Evolutionary conservation across 352 stramenopile species (phyloP).

Genomic region (Phytophthora pisi): DNA sequence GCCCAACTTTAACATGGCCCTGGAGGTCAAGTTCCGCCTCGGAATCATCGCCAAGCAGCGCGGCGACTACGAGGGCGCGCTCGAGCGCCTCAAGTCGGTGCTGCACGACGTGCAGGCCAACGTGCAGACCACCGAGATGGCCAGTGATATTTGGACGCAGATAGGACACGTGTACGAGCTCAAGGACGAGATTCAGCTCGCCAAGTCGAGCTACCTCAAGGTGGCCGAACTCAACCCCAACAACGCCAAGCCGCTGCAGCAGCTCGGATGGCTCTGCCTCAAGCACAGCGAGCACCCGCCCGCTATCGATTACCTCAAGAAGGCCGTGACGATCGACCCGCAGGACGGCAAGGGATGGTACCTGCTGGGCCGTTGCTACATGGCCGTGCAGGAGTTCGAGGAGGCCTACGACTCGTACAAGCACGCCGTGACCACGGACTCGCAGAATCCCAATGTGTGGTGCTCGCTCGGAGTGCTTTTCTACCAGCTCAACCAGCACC

Average conservation of each 20-base stretch:
- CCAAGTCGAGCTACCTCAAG: constrained; percentile 88
- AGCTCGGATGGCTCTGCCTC: constrained; percentile 84
- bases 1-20: constrained; percentile 88
- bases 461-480: constrained; percentile 92
- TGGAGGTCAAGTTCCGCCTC: constrained; percentile 87
- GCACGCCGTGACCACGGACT: constrained; percentile 86
- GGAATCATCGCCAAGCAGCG: constrained; percentile 88
- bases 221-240: constrained; percentile 84
- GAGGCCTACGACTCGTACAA: constrained; percentile 92
- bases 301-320: constrained; percentile 87
- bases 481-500: constrained; percentile 90
- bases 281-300: constrained; percentile 87
- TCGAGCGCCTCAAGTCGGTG: constrained; percentile 86
- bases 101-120: constrained; percentile 82
- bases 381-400: constrained; percentile 91
- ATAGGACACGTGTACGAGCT: constrained; percentile 89
- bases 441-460: constrained; percentile 92
- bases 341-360: constrained; percentile 91
- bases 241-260: constrained; percentile 84
- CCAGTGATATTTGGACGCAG: constrained; percentile 87
- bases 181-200: constrained; percentile 86
- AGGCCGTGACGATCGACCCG: constrained; percentile 77
- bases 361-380: constrained; percentile 90
- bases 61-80: constrained; percentile 76
- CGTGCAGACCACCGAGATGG: constrained; percentile 85